Percentiles rank a stretch among this genome's conserved stretches.
phyloP scores from a whole-genome alignment of 1,284 basidiomycete species.

The Moesziomyces globuligerus region DNA sequence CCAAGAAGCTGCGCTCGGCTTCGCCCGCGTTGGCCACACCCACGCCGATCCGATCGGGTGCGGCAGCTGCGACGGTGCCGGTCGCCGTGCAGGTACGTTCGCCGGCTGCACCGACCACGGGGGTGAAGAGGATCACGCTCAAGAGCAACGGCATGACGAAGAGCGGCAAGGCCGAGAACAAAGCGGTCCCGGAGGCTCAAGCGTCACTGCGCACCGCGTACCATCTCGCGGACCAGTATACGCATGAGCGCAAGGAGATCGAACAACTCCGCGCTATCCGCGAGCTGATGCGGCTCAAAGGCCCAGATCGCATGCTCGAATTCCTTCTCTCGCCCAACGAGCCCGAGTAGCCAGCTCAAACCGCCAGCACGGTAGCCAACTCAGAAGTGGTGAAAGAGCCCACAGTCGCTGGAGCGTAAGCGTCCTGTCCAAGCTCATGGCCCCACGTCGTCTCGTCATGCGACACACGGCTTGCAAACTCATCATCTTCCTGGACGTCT shows the following conservation, averaged over 20 bases:
- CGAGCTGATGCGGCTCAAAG: slow-evolving; percentile 47
- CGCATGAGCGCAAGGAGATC: slow-evolving; percentile 41
- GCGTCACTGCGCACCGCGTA: slow-evolving; percentile 17
- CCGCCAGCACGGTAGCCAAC: no score
- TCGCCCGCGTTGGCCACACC: slow-evolving; percentile 10
- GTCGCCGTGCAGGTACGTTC: slow-evolving; percentile 2
- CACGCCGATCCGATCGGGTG: slow-evolving; percentile 1
- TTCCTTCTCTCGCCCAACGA: slow-evolving; percentile 39
- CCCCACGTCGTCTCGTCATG: no score
- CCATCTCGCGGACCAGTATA: slow-evolving; percentile 31
- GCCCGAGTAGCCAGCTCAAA: no score
- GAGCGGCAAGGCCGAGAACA: not conserved
- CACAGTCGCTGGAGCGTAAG: no score
- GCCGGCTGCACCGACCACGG: not conserved
- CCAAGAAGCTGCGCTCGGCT: slow-evolving; percentile 25
- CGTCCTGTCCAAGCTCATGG: no score
- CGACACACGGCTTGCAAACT: not conserved
- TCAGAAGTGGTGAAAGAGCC: no score
- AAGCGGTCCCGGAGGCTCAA: slow-evolving; percentile 6
- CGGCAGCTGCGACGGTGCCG: slow-evolving; percentile 3
- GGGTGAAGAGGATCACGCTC: slow-evolving; percentile 17
- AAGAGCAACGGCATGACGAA: slow-evolving; percentile 10
- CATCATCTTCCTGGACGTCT: not conserved
- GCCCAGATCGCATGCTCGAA: slow-evolving; percentile 31
- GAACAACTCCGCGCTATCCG: slow-evolving; percentile 53